Percentiles rank a stretch among this genome's conserved stretches.
Conservation (phyloP, 176 grass and related monocot species). For the Puccinellia tenuiflora region DNA sequence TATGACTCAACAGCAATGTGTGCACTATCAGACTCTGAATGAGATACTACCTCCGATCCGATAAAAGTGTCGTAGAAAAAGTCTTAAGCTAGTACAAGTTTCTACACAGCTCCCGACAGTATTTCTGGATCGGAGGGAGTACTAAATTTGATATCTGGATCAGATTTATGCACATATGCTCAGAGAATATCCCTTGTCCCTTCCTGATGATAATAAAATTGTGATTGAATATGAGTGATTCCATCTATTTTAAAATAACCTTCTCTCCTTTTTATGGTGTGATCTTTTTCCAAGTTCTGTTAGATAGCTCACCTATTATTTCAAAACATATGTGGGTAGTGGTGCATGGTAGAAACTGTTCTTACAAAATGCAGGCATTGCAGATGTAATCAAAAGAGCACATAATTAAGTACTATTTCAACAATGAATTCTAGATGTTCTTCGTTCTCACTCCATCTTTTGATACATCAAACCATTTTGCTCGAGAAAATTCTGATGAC, state of each 20-base stretch:
- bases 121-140: too few relatives aligned
- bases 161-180: background rate
- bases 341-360: background rate
- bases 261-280: background rate
- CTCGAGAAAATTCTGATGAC: background rate
- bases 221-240: background rate
- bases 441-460: background rate
- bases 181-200: background rate
- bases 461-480: constrained; percentile 21
- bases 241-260: background rate
- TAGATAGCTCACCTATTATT: constrained; percentile 1
- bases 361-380: background rate
- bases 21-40: background rate
- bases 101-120: too few relatives aligned
- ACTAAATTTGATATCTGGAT: background rate
- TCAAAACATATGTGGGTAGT: constrained; percentile 7
- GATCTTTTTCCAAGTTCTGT: background rate
- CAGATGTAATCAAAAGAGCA: constrained; percentile 7
- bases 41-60: too few relatives aligned
- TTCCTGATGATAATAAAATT: background rate
- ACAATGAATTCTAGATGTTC: constrained; percentile 7
- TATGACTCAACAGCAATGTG: background rate
- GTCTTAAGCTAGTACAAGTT: too few relatives aligned
- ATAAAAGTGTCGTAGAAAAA: too few relatives aligned
- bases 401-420: constrained; percentile 11